Conservation (phyloP, 1,284 basidiomycete genomes). For the Irpex lacteus region DNA sequence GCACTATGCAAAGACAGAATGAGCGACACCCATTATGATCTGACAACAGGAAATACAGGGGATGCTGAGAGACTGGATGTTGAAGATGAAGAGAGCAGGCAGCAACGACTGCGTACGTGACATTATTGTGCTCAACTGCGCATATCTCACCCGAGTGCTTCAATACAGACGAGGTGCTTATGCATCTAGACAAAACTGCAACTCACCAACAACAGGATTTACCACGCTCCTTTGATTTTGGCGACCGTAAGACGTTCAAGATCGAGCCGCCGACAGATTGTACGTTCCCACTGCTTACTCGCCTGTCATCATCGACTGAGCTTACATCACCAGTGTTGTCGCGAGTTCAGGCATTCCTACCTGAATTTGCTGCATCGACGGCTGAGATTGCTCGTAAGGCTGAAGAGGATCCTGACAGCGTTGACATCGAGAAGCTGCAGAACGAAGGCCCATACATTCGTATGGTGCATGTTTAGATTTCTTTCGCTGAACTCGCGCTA, state of each 20-base stretch:
- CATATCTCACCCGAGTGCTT: neutral
- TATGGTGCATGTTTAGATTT: conserved; percentile 46
- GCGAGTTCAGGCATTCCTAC: conserved; percentile 62
- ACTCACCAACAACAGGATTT: neutral
- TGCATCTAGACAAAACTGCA: conserved; percentile 22
- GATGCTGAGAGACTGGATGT: conserved; percentile 27
- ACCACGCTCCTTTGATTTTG: conserved; percentile 23
- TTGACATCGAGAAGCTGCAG: conserved; percentile 62
- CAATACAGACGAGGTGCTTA: conserved; percentile 26
- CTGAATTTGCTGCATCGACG: conserved; percentile 62
- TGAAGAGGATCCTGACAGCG: conserved; percentile 46
- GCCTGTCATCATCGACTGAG: conserved; percentile 1
- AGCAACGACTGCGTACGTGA: conserved; percentile 32
- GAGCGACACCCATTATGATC: conserved; percentile 16
- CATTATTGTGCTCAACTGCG: neutral
- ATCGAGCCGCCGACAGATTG: conserved; percentile 28
- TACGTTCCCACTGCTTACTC: conserved; percentile 24
- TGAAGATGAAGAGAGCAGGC: conserved; percentile 32
- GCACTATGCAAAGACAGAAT: conserved; percentile 14
- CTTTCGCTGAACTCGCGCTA: conserved; percentile 5
- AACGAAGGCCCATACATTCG: conserved; percentile 54
- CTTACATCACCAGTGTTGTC: conserved; percentile 46
- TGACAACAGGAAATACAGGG: conserved; percentile 3
- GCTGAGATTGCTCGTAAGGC: conserved; percentile 42
- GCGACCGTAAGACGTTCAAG: conserved; percentile 26